phyloP scores from a whole-genome alignment of 345 rosid genomes.

The Linum lewisii region DNA sequence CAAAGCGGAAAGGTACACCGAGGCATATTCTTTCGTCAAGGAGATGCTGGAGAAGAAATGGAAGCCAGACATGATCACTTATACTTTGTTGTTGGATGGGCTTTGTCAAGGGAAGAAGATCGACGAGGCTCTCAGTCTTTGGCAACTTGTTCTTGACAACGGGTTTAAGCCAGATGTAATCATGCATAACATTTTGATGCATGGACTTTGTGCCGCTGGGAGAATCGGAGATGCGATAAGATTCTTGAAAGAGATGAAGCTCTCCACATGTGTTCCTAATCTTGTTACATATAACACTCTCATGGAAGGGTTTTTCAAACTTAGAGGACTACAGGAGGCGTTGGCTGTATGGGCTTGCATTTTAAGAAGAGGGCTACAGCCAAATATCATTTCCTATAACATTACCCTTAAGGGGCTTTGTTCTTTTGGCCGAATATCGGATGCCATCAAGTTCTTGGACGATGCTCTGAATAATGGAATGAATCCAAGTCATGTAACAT shows the following conservation, averaged over 20 bases:
- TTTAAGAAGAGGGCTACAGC: slow-evolving; percentile 38
- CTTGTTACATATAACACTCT: slow-evolving; percentile 75
- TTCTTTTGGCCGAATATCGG: slow-evolving; percentile 44
- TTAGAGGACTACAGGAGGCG: slow-evolving; percentile 48
- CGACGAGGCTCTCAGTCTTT: slow-evolving; percentile 53
- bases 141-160: slow-evolving; percentile 45
- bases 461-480: slow-evolving; percentile 59
- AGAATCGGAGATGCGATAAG: slow-evolving; percentile 58
- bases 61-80: slow-evolving; percentile 69
- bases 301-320: slow-evolving; percentile 72
- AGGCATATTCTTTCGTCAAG: slow-evolving; percentile 52
- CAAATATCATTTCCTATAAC: slow-evolving; percentile 79
- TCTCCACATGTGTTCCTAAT: slow-evolving; percentile 45
- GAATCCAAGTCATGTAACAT: slow-evolving; percentile 50
- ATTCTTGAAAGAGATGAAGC: slow-evolving; percentile 49
- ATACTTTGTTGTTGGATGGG: slow-evolving; percentile 66
- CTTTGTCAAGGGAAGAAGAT: slow-evolving; percentile 60
- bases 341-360: slow-evolving; percentile 58
- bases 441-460: slow-evolving; percentile 51
- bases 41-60: slow-evolving; percentile 66
- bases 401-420: slow-evolving; percentile 67
- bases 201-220: slow-evolving; percentile 69
- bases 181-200: slow-evolving; percentile 73
- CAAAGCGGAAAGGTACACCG: slow-evolving; percentile 57
- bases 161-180: slow-evolving; percentile 59